phyloP scores from a whole-genome alignment of 805 yeast genomes.

The Pichia cabralensis region DNA sequence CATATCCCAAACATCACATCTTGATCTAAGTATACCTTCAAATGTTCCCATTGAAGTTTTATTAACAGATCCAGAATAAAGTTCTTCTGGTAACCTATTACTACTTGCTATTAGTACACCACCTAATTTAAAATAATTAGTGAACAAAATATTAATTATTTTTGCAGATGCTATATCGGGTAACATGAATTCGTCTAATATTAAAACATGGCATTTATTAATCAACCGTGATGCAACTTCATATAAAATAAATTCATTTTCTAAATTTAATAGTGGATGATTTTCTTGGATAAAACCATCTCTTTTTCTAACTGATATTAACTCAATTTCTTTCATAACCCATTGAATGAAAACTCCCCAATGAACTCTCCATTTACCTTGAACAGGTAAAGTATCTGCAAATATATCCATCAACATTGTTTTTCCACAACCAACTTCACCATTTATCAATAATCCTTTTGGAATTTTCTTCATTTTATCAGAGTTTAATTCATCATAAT shows the following conservation, averaged over 20 bases:
- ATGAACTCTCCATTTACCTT: conserved; percentile 60
- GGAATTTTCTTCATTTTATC: conserved; percentile 52
- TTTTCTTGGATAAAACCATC: conserved; percentile 22
- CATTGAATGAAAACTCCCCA: conserved; percentile 60
- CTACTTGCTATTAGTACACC: conserved; percentile 71
- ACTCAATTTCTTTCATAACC: conserved; percentile 55
- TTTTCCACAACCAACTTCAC: conserved; percentile 69
- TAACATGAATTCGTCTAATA: conserved; percentile 67
- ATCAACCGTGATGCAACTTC: conserved; percentile 62
- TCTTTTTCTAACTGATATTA: conserved; percentile 36
- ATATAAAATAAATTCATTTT: conserved; percentile 53
- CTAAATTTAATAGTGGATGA: conserved; percentile 30
- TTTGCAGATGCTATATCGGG: conserved; percentile 72
- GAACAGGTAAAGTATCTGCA: conserved; percentile 54
- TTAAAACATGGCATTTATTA: conserved; percentile 42
- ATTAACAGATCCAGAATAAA: conserved; percentile 57
- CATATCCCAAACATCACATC: conserved; percentile 60
- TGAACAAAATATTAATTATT: conserved; percentile 52
- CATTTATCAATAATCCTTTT: conserved; percentile 52
- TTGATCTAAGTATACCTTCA: conserved; percentile 41
- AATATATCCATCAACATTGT: conserved; percentile 67
- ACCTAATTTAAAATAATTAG: conserved; percentile 61
- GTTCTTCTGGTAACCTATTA: conserved; percentile 61
- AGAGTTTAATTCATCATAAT: conserved; percentile 28
- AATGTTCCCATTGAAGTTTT: conserved; percentile 48